These are phyloP conservation scores for Wickerhamomyces tratensis DNA, from an alignment of 805 yeast species.

Conservation along the genomic window DNA sequence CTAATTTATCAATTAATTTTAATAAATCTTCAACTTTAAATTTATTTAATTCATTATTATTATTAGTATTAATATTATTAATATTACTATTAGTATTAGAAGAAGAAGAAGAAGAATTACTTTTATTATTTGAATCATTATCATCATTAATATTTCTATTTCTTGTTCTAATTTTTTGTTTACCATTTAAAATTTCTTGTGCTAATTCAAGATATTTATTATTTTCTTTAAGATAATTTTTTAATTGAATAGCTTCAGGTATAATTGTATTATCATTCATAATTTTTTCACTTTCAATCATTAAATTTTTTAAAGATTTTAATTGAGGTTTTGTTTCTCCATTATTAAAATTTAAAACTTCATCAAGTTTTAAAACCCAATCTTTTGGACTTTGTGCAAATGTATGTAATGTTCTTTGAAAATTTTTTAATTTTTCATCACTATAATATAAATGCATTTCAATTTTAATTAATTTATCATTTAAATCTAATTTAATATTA, in stretches of 20 bases:
- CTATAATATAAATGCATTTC: constrained; percentile 38
- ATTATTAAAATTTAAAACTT: constrained; percentile 21
- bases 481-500: background rate
- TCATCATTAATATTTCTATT: constrained; percentile 6
- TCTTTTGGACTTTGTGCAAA: constrained; percentile 35
- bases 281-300: constrained; percentile 42
- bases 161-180: constrained; percentile 31
- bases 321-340: constrained; percentile 35
- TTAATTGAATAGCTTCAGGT: constrained; percentile 27
- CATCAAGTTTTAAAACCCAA: constrained; percentile 42
- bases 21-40: too few species aligned
- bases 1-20: too few species aligned
- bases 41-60: too few species aligned
- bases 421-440: constrained; percentile 39
- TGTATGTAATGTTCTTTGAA: constrained; percentile 26
- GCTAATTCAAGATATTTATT: constrained; percentile 47
- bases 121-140: background rate
- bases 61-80: background rate
- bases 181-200: constrained; percentile 31
- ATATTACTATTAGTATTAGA: constrained; percentile 9
- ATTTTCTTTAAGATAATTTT: constrained; percentile 32
- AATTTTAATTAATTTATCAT: constrained; percentile 17
- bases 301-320: constrained; percentile 31
- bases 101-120: constrained; percentile 22
- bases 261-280: constrained; percentile 26